Base-by-base conservation (phyloP, 225 moss, liverwort and hornwort species). In the Lunularia cruciata region DNA sequence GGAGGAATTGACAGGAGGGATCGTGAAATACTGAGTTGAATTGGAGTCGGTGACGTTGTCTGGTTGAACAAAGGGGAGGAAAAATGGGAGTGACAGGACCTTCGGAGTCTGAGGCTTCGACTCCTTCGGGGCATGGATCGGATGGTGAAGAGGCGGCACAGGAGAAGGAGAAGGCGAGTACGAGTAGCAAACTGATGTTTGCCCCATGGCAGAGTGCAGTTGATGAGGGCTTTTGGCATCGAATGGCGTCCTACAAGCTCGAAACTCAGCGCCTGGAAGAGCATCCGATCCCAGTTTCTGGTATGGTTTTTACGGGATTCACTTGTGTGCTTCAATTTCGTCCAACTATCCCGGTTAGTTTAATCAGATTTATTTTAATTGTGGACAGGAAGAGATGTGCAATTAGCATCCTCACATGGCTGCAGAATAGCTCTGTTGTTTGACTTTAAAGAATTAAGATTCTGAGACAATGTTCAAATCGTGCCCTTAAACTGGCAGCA, bases 201-300 rank as follows among this genome's bases (percentile, higher is more conserved):
- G 90, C 90, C 32, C 82, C 96, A 37, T 89, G 86, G 89, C 93
- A 89, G 40, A 90, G 92, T 78, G 83, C 90, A 3, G 93, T 92
- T 25, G 92, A 98, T 33, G 93, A 86, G 65, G 89, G 92, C 47
- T 98, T 98, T 51, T 98, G 96, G 98, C 93, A 91, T 20, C 89
- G 93, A 20, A 67, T 99, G 54, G 98, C 93, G 53, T 87, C 89
- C 71, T 93, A 88, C 73, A 99, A 99, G 84, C 91, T 99, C 19
- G 86, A 99, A 38, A 99, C 88, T 47, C 98, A 98, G 84, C 89
- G 89, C 32, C 86, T 93, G 42, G 91, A 82, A 5, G 93, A 99
- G 71, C 86, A 79, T 46, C 85, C 89, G 5, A 75, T 93, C 46
- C 57, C 75, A 0, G 67, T 93, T 23, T 81, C 88, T 7, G 96